A percentile compares a stretch with the other conserved stretches of the same genome.
phyloP scores from a whole-genome alignment of 306 rosid genomes.

The Sicyos baderoa region DNA sequence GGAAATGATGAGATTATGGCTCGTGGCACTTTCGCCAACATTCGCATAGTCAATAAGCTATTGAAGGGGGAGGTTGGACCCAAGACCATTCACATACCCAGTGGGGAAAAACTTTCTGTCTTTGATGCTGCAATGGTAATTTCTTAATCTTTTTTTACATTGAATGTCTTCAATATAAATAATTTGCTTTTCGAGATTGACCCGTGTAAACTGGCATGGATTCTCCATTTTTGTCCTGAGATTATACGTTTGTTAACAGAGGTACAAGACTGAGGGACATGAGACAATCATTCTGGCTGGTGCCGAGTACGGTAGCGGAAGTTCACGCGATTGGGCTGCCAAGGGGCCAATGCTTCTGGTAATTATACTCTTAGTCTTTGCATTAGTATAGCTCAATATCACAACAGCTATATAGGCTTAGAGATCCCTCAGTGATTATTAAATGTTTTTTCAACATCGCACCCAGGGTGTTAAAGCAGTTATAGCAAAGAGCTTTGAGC shows the following conservation, averaged over 20 bases:
- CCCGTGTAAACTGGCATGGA: background rate
- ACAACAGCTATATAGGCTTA: no score
- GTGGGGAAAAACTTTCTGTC: constrained; percentile 77
- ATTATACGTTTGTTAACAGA: constrained; percentile 32
- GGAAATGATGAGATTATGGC: constrained; percentile 95
- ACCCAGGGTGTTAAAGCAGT: constrained; percentile 92
- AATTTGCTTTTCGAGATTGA: background rate
- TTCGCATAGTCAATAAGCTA: constrained; percentile 81
- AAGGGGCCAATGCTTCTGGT: constrained; percentile 95
- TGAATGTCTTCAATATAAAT: background rate
- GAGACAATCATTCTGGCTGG: constrained; percentile 77
- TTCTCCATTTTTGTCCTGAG: background rate
- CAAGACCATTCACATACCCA: constrained; percentile 74
- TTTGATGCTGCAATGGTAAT: constrained; percentile 76
- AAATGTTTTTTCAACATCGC: background rate
- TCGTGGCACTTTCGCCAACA: constrained; percentile 89
- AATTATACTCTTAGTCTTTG: constrained; percentile 16
- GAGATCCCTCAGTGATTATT: background rate
- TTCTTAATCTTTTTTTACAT: constrained; percentile 31
- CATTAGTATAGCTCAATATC: background rate
- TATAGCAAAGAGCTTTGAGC: constrained; percentile 87
- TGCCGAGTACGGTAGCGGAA: constrained; percentile 95
- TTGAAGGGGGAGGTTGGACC: constrained; percentile 95
- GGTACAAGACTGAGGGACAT: constrained; percentile 69
- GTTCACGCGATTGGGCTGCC: constrained; percentile 98